These are phyloP conservation scores for Aeminium ludgeri DNA, from an alignment of 495 filamentous ascomycete species.

Conservation along the genomic window DNA sequence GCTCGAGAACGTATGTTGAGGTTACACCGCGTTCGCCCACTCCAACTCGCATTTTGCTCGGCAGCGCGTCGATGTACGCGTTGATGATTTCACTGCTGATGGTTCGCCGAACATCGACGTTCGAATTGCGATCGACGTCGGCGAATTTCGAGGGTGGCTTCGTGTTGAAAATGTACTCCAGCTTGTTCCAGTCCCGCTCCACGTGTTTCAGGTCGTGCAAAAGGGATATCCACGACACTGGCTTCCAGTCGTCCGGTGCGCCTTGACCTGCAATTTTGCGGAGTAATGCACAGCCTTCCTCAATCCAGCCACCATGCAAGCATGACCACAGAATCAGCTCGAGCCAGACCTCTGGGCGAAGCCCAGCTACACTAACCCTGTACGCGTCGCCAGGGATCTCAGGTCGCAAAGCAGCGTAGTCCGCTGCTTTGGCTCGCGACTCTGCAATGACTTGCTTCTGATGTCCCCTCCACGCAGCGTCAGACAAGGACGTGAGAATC, in stretches of 20 bases:
- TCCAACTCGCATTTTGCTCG: slow-evolving; percentile 25
- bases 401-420: slow-evolving; percentile 22
- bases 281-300: slow-evolving; percentile 36
- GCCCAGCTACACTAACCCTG: slow-evolving; percentile 33
- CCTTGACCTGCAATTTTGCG: slow-evolving; percentile 19
- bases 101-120: slow-evolving; percentile 23
- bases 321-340: slow-evolving; percentile 53
- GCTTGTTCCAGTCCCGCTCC: slow-evolving; percentile 5
- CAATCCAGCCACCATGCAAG: slow-evolving; percentile 41
- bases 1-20: background rate
- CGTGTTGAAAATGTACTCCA: slow-evolving; percentile 6
- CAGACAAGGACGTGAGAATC: slow-evolving; percentile 45
- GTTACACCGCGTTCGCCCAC: slow-evolving; percentile 19
- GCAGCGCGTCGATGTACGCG: slow-evolving; percentile 35
- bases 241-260: slow-evolving; percentile 19
- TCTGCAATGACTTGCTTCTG: slow-evolving; percentile 30
- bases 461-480: slow-evolving; percentile 42
- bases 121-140: background rate
- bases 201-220: slow-evolving; percentile 1
- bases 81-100: slow-evolving; percentile 43
- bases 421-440: slow-evolving; percentile 28
- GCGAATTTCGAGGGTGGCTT: background rate
- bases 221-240: slow-evolving; percentile 20
- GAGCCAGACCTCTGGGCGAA: slow-evolving; percentile 46
- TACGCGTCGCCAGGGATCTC: slow-evolving; percentile 36